Conservation (phyloP, 2,329 filamentous ascomycete genomes). For the Stachybotrys chartarum region DNA sequence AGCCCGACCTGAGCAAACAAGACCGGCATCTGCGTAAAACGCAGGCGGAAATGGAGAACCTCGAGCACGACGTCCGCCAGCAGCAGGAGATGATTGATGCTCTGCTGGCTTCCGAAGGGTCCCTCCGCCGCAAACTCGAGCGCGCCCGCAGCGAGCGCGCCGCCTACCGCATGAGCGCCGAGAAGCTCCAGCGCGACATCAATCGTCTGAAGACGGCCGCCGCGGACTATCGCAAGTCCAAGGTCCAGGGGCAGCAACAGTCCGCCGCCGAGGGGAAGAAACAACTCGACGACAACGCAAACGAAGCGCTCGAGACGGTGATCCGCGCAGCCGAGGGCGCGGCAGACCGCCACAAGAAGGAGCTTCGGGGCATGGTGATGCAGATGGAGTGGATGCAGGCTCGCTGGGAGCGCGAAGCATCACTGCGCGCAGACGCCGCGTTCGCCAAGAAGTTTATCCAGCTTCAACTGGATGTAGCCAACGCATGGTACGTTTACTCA, state of each 20-base stretch:
- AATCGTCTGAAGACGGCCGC: constrained; percentile 35
- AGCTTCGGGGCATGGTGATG: constrained; percentile 75
- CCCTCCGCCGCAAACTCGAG: constrained; percentile 61
- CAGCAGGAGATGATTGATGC: constrained; percentile 59
- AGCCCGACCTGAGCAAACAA: constrained; percentile 40
- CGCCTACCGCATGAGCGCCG: constrained; percentile 43
- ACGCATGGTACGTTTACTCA: constrained; percentile 69
- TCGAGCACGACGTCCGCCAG: constrained; percentile 66
- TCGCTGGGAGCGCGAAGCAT: constrained; percentile 70
- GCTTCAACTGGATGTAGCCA: constrained; percentile 73
- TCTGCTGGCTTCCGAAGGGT: constrained; percentile 47
- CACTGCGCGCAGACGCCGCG: constrained; percentile 70
- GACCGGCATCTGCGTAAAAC: constrained; percentile 54
- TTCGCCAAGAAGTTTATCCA: constrained; percentile 82
- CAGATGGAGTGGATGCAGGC: constrained; percentile 90
- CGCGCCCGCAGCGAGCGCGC: constrained; percentile 60
- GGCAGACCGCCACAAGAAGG: constrained; percentile 63
- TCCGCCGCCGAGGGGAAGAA: constrained; percentile 19
- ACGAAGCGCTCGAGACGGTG: constrained; percentile 50
- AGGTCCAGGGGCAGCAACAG: constrained; percentile 10
- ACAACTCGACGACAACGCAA: constrained; percentile 26
- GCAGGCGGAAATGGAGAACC: constrained; percentile 57
- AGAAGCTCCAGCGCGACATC: constrained; percentile 47
- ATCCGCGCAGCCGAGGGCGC: constrained; percentile 52
- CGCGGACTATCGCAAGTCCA: constrained; percentile 19